Base-by-base conservation (phyloP, 768 basidiomycete species). In the Tubosaeta sp. region DNA sequence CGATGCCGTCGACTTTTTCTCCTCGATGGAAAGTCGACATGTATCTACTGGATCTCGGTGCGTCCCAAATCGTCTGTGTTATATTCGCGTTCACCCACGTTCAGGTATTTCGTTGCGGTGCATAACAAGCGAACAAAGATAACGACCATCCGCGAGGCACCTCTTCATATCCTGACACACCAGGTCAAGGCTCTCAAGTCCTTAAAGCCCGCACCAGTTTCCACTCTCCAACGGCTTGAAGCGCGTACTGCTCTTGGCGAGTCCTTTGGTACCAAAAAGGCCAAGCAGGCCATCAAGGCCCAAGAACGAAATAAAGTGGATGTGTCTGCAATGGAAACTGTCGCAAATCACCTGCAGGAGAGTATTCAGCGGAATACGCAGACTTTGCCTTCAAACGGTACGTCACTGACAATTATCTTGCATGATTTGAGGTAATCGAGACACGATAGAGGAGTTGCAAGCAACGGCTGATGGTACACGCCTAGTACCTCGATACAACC, bases 201-300 rank as follows among this genome's bases (percentile, higher is more conserved):
- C 32, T 73, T 83, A 35, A 67, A 76, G 16, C 73, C 80, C 13
- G 70, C 78, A 5, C 70, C 75, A 12, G 77, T 78, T 8, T 77
- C 82, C 14, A 68, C 74, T 9, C 71, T 80, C 45, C 59, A 75
- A 43, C 79, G 84, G 53, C 71, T 78, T 37, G 77, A 84, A 46
- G 86, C 85, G 14, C 79, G 85, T 38, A 88, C 81, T 50, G 76
- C 81, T n/a, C 80, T 99, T 2, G 94, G 95, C 31, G 86, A 93
- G 67, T 82, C 88, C 1, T 99, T 99, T 58, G 95, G 95, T 19
- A 95, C 94, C 25, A 91, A 93, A 72, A 98, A 97, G 66, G 91
- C 93, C 42, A 88, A 91, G 68, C 81, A 83, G 10, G 84, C 83
- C 27, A 94, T 97, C 63, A 81, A 81, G 48, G 88, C 92, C 5